Evolutionary conservation across 805 yeast species (phyloP).

Genomic region (Cyberlindnera mrakii): DNA sequence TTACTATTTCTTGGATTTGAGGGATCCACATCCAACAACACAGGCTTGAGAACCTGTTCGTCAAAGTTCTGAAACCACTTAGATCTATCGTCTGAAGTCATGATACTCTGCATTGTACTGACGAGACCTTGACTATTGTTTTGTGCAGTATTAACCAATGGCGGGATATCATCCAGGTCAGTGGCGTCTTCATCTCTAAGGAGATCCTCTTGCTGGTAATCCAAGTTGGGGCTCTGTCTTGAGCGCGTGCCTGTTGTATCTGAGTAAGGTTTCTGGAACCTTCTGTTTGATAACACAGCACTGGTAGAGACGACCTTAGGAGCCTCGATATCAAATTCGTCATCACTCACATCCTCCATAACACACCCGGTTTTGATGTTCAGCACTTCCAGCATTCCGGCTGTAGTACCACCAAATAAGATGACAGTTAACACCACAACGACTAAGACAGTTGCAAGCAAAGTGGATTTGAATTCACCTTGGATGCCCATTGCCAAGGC

Average conservation of each 20-base stretch:
- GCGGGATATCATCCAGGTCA: constrained; percentile 22
- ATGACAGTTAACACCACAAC: constrained; percentile 96
- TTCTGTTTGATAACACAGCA: constrained; percentile 15
- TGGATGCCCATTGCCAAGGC: constrained; percentile 97
- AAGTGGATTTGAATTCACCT: constrained; percentile 84
- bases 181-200: constrained; percentile 20
- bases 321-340: constrained; percentile 91
- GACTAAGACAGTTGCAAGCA: constrained; percentile 90
- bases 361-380: constrained; percentile 90
- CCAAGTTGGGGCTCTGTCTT: constrained; percentile 17
- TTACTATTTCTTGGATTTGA: constrained; percentile 11
- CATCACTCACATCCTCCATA: constrained; percentile 80
- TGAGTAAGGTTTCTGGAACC: constrained; percentile 21
- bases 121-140: constrained; percentile 11
- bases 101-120: constrained; percentile 21
- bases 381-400: constrained; percentile 92
- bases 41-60: constrained; percentile 90
- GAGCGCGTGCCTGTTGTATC: constrained; percentile 19
- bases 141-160: constrained; percentile 8
- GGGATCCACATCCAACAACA: constrained; percentile 55
- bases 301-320: constrained; percentile 27
- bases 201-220: constrained; percentile 17
- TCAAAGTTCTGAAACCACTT: constrained; percentile 93
- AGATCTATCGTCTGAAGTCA: constrained; percentile 65
- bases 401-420: constrained; percentile 96